phyloP scores from a whole-genome alignment of 768 basidiomycete genomes.

The Hypholoma sublateritium region DNA sequence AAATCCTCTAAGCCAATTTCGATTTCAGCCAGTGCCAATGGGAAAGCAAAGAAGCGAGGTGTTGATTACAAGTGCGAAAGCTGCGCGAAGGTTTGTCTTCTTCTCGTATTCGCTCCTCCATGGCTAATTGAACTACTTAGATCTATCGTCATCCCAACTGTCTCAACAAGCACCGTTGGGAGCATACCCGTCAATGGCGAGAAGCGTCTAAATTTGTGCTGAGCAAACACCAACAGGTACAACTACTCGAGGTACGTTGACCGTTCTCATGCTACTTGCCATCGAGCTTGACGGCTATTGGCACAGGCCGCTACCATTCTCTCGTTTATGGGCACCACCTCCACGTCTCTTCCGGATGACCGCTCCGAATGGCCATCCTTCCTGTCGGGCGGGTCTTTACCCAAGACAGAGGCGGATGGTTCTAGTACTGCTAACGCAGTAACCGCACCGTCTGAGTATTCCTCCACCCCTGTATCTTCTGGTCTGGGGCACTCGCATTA shows the following conservation, averaged over 20 bases:
- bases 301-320: constrained; percentile 90
- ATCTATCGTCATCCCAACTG: constrained; percentile 92
- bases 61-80: constrained; percentile 90
- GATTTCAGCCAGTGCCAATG: constrained; percentile 31
- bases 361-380: constrained; percentile 91
- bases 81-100: constrained; percentile 75
- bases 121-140: constrained; percentile 31
- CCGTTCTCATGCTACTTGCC: background rate
- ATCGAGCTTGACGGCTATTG: background rate
- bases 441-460: constrained; percentile 8
- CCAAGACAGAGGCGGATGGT: constrained; percentile 34
- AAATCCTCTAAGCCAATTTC: constrained; percentile 32
- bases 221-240: constrained; percentile 97
- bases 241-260: constrained; percentile 79
- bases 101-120: background rate
- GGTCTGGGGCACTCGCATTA: constrained; percentile 4
- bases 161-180: constrained; percentile 97
- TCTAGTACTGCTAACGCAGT: background rate
- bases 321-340: constrained; percentile 73
- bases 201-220: constrained; percentile 86
- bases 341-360: constrained; percentile 85
- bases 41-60: constrained; percentile 69
- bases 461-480: constrained; percentile 2
- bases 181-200: constrained; percentile 95
- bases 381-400: constrained; percentile 69